These are phyloP conservation scores for Pochonia chlamydosporia DNA, from an alignment of 2,329 filamentous ascomycete species.

Conservation along the genomic window DNA sequence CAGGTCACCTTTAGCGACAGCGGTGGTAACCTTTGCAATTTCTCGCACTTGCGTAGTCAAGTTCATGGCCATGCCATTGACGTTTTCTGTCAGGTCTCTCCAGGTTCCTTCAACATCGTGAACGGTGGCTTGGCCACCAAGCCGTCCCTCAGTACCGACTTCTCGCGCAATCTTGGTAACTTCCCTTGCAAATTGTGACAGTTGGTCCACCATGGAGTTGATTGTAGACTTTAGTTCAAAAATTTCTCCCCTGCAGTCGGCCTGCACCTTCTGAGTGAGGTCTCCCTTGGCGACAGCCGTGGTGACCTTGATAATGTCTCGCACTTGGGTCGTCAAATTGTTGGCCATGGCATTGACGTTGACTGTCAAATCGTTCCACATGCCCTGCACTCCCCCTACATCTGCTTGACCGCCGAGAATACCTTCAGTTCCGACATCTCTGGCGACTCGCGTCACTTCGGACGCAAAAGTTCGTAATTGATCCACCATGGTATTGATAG, in stretches of 20 bases:
- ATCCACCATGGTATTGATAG: conserved; percentile 87
- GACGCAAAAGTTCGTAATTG: conserved; percentile 78
- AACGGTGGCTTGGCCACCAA: conserved; percentile 91
- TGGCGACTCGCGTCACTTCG: conserved; percentile 75
- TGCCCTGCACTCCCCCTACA: conserved; percentile 77
- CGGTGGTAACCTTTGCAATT: conserved; percentile 93
- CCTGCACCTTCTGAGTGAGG: conserved; percentile 93
- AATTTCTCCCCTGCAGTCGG: conserved; percentile 86
- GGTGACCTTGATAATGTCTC: conserved; percentile 85
- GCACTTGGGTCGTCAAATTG: conserved; percentile 80
- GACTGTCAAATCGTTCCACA: conserved; percentile 83
- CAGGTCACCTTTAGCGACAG: conserved; percentile 88
- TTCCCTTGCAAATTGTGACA: conserved; percentile 94
- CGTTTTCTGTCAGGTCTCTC: conserved; percentile 90
- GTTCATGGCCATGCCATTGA: conserved; percentile 99
- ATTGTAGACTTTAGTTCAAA: conserved; percentile 95
- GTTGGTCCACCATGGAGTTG: conserved; percentile 98
- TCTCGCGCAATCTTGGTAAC: conserved; percentile 95
- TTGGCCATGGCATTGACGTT: conserved; percentile 88
- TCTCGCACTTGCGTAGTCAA: conserved; percentile 95
- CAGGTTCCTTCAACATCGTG: conserved; percentile 96
- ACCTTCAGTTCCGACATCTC: conserved; percentile 80
- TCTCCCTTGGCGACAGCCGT: conserved; percentile 76
- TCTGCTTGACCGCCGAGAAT: conserved; percentile 78
- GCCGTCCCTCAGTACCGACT: conserved; percentile 89